Evolutionary conservation across 345 rosid species (phyloP), one percentile per base, ranked within the genome.

Genomic region (Bruguiera parviflora): DNA sequence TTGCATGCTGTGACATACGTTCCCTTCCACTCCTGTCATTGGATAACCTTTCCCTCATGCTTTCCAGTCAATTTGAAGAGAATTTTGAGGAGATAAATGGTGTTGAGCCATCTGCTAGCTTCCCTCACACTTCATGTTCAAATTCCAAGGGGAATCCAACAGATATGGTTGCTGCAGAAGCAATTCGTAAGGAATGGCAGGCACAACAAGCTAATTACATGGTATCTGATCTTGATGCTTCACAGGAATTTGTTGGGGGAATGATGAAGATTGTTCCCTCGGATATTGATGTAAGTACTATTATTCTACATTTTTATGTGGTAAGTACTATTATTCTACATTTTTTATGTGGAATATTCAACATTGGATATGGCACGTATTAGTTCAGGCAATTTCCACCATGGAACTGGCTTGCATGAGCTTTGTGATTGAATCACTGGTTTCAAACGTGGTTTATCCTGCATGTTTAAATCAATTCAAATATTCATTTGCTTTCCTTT

Each of bases 191-290:
- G 60, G 88, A 75, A 58, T 71, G 75, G 49, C 85, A 82, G 58
- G 64, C 75, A 59, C 82, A 82, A 53, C 82, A 83, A 31, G 71
- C 76, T 66, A 78, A 78, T 68, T 83, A 69, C 27, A 74, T 81
- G 67, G 55, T 77, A 63, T 80, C 87, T 66, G 91, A 87, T 77
- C 81, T 82, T 58, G 84, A 75, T 73, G 65, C 84, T 79, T 85
- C 93, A 35, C 92, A 85, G 71, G 96, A 95, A 70, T 76, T 77
- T 70, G 86, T 71, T 39, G 99, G 96, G 67, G 93, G 99, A 74
- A 92, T 95, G 88, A 87, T 80, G 82, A 95, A 85, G 78, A 92
- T 95, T 71, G 79, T 88, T 73, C 98, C 98, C 66, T 84, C 94
- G 6, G 96, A 92, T 58, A 76, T 78, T 31, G 89, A 92, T 74